Base-by-base conservation (phyloP, 208 protist species). In the Acanthamoeba culbertsoni region DNA sequence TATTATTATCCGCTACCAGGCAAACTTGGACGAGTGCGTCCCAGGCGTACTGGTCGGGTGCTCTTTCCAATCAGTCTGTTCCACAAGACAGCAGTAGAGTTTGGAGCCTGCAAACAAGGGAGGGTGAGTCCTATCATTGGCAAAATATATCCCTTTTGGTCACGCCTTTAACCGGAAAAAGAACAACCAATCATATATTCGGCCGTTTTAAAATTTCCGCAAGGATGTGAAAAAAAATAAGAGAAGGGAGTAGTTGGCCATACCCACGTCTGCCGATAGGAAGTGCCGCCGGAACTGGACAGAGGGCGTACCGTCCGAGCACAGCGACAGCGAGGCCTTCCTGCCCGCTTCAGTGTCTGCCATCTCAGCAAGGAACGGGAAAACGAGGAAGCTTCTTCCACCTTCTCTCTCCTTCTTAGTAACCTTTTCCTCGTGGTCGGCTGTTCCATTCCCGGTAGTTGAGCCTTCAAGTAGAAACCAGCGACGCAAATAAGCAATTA, bases 251-350 rank as follows among this genome's bases (percentile, higher is more conserved):
- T 28, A 77, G 63, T 16, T 31, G 1, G 42, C 1, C 2, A 48
- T 84, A 84, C 73, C 73, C 2, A 43, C 18, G 7, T 84, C 73
- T 12, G 42, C 10, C 8, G 37, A 84, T 3, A 84, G 42, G 23
- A 84, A 84, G 28, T 55, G 73, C 5, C 73, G 73, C 31, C 73
- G n/a, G 73, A 84, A 84, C 73, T 84, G 73, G 43, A 84, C 42
- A 20, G 73, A 84, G 23, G 73, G 73, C 26, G 73, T 23, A 43
- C 73, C 73, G 73, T 84, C 73, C 73, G 73, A 84, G 18, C 68
- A 79, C 14, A 84, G 73, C 43, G 73, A 84, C 8, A 84, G 73
- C 42, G 73, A 84, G 33, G 73, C 73, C 43, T 23, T 73, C 63
- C 43, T 46, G 14, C 73, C 73, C 12, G 73, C 40, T 3, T 84